Percentiles rank a stretch among this genome's conserved stretches.
These are phyloP conservation scores for Aureobasidium sp. DNA, from an alignment of 2,329 filamentous ascomycete genomes.

Conservation along the genomic window DNA sequence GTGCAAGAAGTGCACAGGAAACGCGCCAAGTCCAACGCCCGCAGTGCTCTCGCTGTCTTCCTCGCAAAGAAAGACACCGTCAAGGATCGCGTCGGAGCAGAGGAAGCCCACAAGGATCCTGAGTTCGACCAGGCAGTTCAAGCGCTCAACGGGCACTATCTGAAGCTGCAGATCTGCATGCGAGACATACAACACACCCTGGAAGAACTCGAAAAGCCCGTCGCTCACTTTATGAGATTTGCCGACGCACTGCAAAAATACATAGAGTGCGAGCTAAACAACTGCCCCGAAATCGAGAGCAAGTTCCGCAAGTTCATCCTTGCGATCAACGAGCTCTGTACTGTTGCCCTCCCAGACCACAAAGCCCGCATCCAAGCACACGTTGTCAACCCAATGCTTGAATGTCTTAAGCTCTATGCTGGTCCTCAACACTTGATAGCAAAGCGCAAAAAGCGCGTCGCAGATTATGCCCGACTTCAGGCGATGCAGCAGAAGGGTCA, in stretches of 20 bases:
- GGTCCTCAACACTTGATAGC: conserved; percentile 84
- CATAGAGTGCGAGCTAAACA: conserved; percentile 59
- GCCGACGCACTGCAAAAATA: conserved; percentile 75
- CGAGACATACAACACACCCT: conserved; percentile 92
- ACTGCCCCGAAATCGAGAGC: conserved; percentile 76
- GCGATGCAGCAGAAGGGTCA: conserved; percentile 71
- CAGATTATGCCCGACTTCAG: conserved; percentile 78
- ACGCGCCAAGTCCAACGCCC: conserved; percentile 80
- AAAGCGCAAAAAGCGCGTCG: conserved; percentile 84
- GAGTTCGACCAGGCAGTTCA: conserved; percentile 74
- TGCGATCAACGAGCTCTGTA: conserved; percentile 76
- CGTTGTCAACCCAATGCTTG: conserved; percentile 76
- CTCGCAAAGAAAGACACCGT: conserved; percentile 81
- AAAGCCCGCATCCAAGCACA: conserved; percentile 62
- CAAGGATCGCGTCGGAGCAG: conserved; percentile 58
- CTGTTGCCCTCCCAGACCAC: conserved; percentile 75
- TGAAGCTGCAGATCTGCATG: conserved; percentile 83
- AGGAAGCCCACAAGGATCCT: conserved; percentile 64
- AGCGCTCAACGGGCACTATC: conserved; percentile 84
- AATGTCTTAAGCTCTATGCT: conserved; percentile 69
- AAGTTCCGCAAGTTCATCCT: conserved; percentile 91
- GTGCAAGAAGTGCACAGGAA: conserved; percentile 82
- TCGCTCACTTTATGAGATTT: conserved; percentile 72
- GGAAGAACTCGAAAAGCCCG: conserved; percentile 67
- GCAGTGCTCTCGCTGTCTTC: conserved; percentile 76